A percentile compares a stretch with the other conserved stretches of the same genome.
Conservation (phyloP, 805 yeast genomes). For the Saturnispora hagleri region DNA sequence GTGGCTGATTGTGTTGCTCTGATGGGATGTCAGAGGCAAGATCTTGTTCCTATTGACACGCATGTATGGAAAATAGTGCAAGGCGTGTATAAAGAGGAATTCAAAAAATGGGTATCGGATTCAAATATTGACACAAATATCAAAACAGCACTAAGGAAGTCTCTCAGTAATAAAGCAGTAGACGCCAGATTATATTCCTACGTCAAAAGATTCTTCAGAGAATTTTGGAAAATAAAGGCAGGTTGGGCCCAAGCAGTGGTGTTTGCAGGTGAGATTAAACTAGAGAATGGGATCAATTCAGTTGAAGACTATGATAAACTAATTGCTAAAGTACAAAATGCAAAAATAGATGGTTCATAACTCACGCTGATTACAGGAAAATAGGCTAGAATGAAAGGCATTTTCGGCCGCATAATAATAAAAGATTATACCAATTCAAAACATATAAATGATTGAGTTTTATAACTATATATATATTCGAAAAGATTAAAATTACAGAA, state of each 20-base stretch:
- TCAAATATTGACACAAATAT: constrained; percentile 43
- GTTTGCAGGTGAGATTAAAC: constrained; percentile 69
- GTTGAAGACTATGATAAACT: constrained; percentile 6
- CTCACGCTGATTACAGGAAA: background rate
- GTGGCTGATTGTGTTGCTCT: constrained; percentile 95
- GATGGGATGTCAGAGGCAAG: constrained; percentile 82
- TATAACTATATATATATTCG: no score
- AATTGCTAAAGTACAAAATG: constrained; percentile 2
- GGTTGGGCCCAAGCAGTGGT: constrained; percentile 99
- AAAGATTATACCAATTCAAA: background rate
- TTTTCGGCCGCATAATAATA: background rate
- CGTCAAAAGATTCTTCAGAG: constrained; percentile 32
- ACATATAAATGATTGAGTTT: background rate
- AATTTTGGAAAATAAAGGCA: constrained; percentile 82
- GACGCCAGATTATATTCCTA: constrained; percentile 39
- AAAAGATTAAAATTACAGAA: constrained; percentile 35
- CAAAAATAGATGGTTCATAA: background rate
- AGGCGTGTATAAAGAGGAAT: constrained; percentile 51
- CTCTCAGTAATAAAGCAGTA: constrained; percentile 10
- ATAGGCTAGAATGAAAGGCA: background rate
- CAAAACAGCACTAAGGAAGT: constrained; percentile 5
- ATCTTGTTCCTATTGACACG: constrained; percentile 90
- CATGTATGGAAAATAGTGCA: constrained; percentile 88
- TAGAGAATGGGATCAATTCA: constrained; percentile 55
- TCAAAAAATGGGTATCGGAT: constrained; percentile 62